phyloP scores from a whole-genome alignment of 495 filamentous ascomycete species.

The Aspergillus sclerotioniger region DNA sequence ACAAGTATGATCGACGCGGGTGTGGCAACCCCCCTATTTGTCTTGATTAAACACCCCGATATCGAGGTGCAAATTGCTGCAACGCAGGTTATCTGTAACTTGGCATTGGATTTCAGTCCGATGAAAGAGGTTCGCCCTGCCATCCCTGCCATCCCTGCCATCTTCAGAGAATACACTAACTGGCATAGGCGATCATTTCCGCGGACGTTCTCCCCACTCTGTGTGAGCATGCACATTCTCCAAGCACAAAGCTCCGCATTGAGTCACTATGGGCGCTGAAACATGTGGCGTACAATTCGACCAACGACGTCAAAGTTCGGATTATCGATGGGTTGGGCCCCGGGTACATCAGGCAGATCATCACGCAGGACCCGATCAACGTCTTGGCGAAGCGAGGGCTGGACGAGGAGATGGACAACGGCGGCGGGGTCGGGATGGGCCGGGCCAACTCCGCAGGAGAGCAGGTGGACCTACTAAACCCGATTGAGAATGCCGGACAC shows the following conservation, averaged over 20 bases:
- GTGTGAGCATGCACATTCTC: constrained; percentile 79
- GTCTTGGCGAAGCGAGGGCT: constrained; percentile 31
- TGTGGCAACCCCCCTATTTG: constrained; percentile 75
- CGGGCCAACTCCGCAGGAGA: constrained; percentile 65
- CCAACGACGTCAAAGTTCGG: constrained; percentile 67
- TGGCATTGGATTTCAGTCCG: constrained; percentile 82
- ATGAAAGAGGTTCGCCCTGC: constrained; percentile 71
- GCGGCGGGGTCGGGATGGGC: constrained; percentile 49
- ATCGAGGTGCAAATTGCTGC: constrained; percentile 83
- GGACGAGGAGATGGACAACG: constrained; percentile 39
- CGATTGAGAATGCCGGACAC: constrained; percentile 50
- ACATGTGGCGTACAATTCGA: constrained; percentile 69
- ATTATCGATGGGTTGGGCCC: constrained; percentile 74
- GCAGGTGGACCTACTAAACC: constrained; percentile 65
- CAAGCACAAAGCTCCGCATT: constrained; percentile 66
- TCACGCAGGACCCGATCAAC: constrained; percentile 49
- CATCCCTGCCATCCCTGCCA: constrained; percentile 24
- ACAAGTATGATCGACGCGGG: constrained; percentile 85
- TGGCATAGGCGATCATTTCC: constrained; percentile 63
- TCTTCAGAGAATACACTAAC: not conserved
- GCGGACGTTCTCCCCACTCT: constrained; percentile 74
- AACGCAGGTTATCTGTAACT: constrained; percentile 75
- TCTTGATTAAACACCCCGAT: constrained; percentile 70
- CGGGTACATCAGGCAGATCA: constrained; percentile 75
- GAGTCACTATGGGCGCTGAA: constrained; percentile 93